These are phyloP conservation scores for Panicum hallii DNA, from an alignment of 202 grass and related monocot genomes.

Conservation along the genomic window DNA sequence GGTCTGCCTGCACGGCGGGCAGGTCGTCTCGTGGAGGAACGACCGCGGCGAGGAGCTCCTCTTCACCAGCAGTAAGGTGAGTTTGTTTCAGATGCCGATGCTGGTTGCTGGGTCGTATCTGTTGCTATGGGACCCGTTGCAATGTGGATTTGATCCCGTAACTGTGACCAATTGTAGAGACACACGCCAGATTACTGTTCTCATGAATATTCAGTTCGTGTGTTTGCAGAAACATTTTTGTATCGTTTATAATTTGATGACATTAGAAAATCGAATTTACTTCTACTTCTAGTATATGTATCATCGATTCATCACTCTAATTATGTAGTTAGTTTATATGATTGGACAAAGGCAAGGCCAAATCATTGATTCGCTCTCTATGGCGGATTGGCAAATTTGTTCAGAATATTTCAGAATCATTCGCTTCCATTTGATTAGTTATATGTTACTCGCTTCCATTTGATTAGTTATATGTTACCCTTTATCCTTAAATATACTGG, in stretches of 20 bases:
- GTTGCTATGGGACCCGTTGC: too few relatives aligned
- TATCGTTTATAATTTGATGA: not conserved
- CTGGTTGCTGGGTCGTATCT: not conserved
- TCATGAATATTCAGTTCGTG: not conserved
- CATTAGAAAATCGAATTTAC: not conserved
- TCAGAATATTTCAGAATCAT: not conserved
- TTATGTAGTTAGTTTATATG: not conserved
- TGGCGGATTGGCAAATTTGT: not conserved
- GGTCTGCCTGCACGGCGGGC: constrained; percentile 82
- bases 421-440: not conserved
- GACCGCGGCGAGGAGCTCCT: constrained; percentile 80
- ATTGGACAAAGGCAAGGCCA: not conserved
- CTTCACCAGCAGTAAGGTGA: constrained; percentile 86
- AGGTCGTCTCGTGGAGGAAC: constrained; percentile 86
- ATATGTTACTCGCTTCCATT: not conserved
- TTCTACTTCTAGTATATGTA: not conserved
- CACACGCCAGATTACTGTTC: not conserved
- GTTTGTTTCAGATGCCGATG: not conserved
- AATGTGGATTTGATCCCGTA: constrained; percentile 5
- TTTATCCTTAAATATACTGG: not conserved
- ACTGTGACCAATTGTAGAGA: not conserved
- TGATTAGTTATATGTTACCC: not conserved
- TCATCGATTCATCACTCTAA: not conserved
- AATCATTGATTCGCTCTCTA: not conserved
- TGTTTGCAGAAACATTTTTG: not conserved